Evolutionary conservation across 306 rosid genomes (phyloP), one percentile per base, ranked within the genome.

Genomic region (Neltuma alba): DNA sequence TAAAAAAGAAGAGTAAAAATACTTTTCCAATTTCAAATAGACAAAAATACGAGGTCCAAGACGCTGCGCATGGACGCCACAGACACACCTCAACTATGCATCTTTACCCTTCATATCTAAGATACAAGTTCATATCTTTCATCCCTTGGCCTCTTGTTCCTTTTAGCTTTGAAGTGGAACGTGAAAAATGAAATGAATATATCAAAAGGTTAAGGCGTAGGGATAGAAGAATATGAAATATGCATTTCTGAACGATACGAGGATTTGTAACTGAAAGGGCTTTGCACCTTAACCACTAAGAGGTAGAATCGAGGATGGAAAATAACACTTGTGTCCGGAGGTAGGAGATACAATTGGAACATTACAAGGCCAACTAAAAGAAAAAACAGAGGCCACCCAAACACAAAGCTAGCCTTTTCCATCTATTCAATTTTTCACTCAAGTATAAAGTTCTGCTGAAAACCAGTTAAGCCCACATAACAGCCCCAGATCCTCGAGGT

Each of bases 401-500:
- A 36, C 34, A 79, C 27, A 75, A 60, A 31, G n/a, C 6, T 28
- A 12, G 67, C n/a, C 12, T 55, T 65, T 36, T 48, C 50, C 45
- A 37, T 62, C 38, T 63, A n/a, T 50, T 63, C 68, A 28, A 21
- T 21, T 67, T 44, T 50, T n/a, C 14, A 20, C 47, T 62, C 28
- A 54, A 9, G 14, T 44, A 60, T 55, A 8, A 74, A 75, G 38
- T 34, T 70, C 18, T 7, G 42, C 72, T 14, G 36, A 57, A 79
- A 79, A 18, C 30, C 37, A 61, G 48, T 37, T 5, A 38, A 71
- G 78, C 41, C 77, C 42, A 57, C 70, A 9, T 41, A 71, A 66
- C 83, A 66, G 34, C 34, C 65, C 73, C 78, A 37, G 42, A 73
- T 72, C 77, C 40, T 80, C 47, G 72, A 61, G 25, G 52, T 44